A percentile compares a stretch with the other conserved stretches of the same genome.
phyloP scores from a whole-genome alignment of 2,329 filamentous ascomycete genomes.

The Pseudopyrenochaeta lycopersici region DNA sequence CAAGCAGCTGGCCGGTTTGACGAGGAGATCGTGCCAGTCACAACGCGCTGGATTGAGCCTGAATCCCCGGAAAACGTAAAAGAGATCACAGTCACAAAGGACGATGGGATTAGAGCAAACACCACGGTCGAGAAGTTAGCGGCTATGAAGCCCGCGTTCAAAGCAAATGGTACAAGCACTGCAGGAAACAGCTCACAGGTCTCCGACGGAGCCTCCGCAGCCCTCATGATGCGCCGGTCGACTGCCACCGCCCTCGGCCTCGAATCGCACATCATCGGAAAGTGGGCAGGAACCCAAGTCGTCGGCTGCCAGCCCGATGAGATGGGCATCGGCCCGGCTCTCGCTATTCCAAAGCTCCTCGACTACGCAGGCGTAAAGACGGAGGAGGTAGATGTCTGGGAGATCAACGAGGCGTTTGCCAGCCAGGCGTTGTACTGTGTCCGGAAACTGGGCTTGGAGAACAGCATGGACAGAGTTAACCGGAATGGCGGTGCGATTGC shows the following conservation, averaged over 20 bases:
- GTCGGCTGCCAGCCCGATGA: conserved; percentile 86
- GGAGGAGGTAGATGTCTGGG: conserved; percentile 83
- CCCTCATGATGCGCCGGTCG: conserved; percentile 83
- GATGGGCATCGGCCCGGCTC: conserved; percentile 90
- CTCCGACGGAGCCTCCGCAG: conserved; percentile 85
- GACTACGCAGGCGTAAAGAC: conserved; percentile 70
- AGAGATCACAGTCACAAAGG: conserved; percentile 73
- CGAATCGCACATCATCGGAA: conserved; percentile 74
- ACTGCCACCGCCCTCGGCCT: conserved; percentile 80
- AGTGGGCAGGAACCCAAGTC: conserved; percentile 80
- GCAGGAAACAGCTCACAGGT: conserved; percentile 89
- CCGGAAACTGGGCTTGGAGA: conserved; percentile 72
- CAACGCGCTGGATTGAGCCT: conserved; percentile 73
- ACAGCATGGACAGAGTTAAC: conserved; percentile 79
- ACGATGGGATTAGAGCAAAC: conserved; percentile 82
- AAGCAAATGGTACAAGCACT: conserved; percentile 76
- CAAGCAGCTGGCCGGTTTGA: conserved; percentile 76
- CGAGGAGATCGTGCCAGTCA: conserved; percentile 81
- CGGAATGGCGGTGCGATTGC: conserved; percentile 94
- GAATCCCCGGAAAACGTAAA: conserved; percentile 59
- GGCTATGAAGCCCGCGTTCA: conserved; percentile 87
- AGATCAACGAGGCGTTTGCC: conserved; percentile 87
- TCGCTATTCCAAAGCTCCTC: conserved; percentile 87
- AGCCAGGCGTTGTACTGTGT: conserved; percentile 75
- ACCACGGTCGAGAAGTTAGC: conserved; percentile 75